Evolutionary conservation across 2,329 filamentous ascomycete species (phyloP).

Genomic region (Alternaria viburni): DNA sequence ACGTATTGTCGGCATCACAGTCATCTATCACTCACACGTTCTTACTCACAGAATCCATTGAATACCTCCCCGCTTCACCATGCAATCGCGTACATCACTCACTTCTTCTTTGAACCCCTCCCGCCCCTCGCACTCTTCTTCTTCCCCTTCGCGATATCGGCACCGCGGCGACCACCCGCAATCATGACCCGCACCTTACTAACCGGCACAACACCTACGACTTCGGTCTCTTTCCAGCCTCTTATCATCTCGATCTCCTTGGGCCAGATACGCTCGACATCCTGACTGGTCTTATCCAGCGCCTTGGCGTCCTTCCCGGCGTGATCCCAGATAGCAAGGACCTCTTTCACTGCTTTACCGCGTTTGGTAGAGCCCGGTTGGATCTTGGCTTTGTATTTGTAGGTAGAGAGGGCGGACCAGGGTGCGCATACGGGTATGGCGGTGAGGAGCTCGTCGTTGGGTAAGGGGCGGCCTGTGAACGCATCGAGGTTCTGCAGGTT

Average conservation of each 20-base stretch:
- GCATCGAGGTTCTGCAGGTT: constrained; percentile 61
- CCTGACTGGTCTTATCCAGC: constrained; percentile 55
- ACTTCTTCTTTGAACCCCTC: constrained; percentile 41
- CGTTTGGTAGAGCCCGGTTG: constrained; percentile 91
- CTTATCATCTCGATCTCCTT: constrained; percentile 85
- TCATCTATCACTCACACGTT: neutral
- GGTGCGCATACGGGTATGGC: constrained; percentile 68
- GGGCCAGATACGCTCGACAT: constrained; percentile 79
- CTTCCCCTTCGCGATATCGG: constrained; percentile 36
- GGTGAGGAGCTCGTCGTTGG: constrained; percentile 80
- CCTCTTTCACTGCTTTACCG: constrained; percentile 90
- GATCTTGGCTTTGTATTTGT: constrained; percentile 94
- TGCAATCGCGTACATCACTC: neutral
- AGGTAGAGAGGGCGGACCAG: constrained; percentile 68
- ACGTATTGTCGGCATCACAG: neutral
- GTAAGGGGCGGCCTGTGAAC: constrained; percentile 77
- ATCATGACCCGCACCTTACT: constrained; percentile 81
- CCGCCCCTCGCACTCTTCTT: constrained; percentile 38
- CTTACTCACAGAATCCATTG: neutral
- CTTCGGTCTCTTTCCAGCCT: constrained; percentile 79
- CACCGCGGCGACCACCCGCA: constrained; percentile 49
- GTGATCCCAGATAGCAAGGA: constrained; percentile 79
- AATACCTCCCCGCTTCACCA: neutral
- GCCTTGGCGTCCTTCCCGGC: constrained; percentile 61
- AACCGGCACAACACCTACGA: constrained; percentile 80